Evolutionary conservation across 2,329 filamentous ascomycete species (phyloP), one percentile per base, ranked within the genome.

Genomic region (Ilyonectria robusta): DNA sequence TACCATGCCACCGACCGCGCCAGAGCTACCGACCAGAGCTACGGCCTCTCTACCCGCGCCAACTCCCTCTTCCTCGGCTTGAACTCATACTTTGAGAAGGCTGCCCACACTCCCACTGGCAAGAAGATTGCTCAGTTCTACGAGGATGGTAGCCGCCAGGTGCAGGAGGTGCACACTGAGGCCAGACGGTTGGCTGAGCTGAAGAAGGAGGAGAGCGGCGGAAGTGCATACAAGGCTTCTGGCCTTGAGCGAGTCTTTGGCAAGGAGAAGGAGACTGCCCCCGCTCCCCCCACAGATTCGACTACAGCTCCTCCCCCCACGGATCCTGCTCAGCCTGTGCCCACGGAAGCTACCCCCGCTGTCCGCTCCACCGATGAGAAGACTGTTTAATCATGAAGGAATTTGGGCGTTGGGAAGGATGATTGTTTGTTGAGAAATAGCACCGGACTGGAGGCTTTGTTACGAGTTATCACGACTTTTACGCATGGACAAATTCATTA

Each of bases 21-120:
- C 69, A 92, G 91, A 83, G 91, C 92, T 2, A 88, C 95, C 59
- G 95, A 99, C 79, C 87, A 92, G 81, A 94, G 89, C 81, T 97
- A 97, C 83, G 92, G 93, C 75, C 90, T 98, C 78, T 89, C 89
- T 61, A 87, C 91, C 74, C 93, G 92, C 78, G 94, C 93, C 70
- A 89, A 85, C 77, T 87, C 83, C 66, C 78, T 91, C 66, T 83
- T 88, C 66, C 86, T 86, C 47, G 93, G 94, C 37, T 80, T 98
- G 68, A 86, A 86, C 81, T 94, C 92, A 13, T 99, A 98, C 88
- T 98, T 98, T 78, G 95, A 98, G 84, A 97, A 97, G 88, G 95
- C 95, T 2, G 85, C 91, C 64, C 92, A 88, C 79, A 97, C 94
- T 0, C 94, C 94, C 10, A 97, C 94, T 1, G 96, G 96, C 74